phyloP scores from a whole-genome alignment of 169 alveolate species.

The Theileria orientalis region DNA sequence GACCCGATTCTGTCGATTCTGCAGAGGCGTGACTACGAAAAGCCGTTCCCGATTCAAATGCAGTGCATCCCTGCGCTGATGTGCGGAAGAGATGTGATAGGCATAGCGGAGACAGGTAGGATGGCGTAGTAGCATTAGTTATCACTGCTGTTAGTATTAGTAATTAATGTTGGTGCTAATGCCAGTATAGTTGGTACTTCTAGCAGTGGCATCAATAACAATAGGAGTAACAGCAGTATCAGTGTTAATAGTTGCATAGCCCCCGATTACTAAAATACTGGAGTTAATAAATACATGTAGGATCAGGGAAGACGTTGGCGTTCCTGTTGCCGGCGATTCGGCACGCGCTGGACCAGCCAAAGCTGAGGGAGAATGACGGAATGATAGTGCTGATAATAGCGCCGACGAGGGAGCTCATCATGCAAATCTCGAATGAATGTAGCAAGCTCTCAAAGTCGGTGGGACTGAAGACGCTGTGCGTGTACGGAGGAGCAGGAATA shows the following conservation, averaged over 20 bases:
- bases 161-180: too few relatives aligned
- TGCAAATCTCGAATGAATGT: slow-evolving; percentile 88
- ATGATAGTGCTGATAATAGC: slow-evolving; percentile 86
- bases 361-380: slow-evolving; percentile 88
- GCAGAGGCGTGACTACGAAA: slow-evolving; percentile 86
- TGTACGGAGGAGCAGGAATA: slow-evolving; percentile 94
- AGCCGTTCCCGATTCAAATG: slow-evolving; percentile 97
- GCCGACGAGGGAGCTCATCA: slow-evolving; percentile 93
- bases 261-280: background rate
- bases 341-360: slow-evolving; percentile 88
- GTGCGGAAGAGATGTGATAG: slow-evolving; percentile 96
- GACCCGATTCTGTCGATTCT: slow-evolving; percentile 86
- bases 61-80: slow-evolving; percentile 92
- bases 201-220: too few relatives aligned
- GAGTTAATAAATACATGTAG: background rate
- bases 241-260: too few relatives aligned
- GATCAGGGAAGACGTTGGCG: slow-evolving; percentile 97
- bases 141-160: too few relatives aligned
- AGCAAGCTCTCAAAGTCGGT: slow-evolving; percentile 76
- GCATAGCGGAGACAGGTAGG: slow-evolving; percentile 96
- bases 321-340: slow-evolving; percentile 95
- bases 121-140: too few relatives aligned
- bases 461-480: slow-evolving; percentile 80
- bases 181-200: too few relatives aligned
- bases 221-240: too few relatives aligned